A percentile compares a stretch with the other conserved stretches of the same genome.
phyloP scores from a whole-genome alignment of 2,329 filamentous ascomycete genomes.

The Penicillium sp. region DNA sequence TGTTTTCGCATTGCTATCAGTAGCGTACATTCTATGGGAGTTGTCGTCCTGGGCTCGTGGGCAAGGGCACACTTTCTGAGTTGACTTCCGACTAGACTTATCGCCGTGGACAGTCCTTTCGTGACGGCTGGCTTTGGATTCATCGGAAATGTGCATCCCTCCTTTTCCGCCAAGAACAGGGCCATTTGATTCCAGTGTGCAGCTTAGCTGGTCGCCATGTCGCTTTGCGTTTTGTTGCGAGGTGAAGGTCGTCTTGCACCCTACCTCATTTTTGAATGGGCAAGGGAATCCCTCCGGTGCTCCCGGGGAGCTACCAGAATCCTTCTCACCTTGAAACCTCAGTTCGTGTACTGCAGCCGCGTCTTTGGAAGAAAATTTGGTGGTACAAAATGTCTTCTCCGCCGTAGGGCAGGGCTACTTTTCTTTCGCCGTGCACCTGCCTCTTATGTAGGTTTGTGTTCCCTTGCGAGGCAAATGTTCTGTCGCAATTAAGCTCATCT shows the following conservation, averaged over 20 bases:
- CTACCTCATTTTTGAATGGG: neutral
- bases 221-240: neutral
- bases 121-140: neutral
- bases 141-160: neutral
- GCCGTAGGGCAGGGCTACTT: too few species aligned
- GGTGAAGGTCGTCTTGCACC: neutral
- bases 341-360: too few species aligned
- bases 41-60: neutral
- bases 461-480: too few species aligned
- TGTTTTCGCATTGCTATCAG: neutral
- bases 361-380: too few species aligned
- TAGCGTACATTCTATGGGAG: neutral
- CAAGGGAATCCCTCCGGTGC: too few species aligned
- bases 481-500: too few species aligned
- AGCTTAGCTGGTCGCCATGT: neutral
- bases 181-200: neutral
- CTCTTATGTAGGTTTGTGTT: too few species aligned
- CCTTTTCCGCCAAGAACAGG: neutral
- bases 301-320: too few species aligned
- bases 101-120: neutral
- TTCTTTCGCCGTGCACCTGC: too few species aligned
- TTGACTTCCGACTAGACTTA: too few species aligned
- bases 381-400: too few species aligned
- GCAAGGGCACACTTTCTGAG: neutral
- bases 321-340: too few species aligned